A percentile compares a stretch with the other conserved stretches of the same genome.
phyloP scores from a whole-genome alignment of 2,329 filamentous ascomycete species.

The Colletotrichum higginsianum region DNA sequence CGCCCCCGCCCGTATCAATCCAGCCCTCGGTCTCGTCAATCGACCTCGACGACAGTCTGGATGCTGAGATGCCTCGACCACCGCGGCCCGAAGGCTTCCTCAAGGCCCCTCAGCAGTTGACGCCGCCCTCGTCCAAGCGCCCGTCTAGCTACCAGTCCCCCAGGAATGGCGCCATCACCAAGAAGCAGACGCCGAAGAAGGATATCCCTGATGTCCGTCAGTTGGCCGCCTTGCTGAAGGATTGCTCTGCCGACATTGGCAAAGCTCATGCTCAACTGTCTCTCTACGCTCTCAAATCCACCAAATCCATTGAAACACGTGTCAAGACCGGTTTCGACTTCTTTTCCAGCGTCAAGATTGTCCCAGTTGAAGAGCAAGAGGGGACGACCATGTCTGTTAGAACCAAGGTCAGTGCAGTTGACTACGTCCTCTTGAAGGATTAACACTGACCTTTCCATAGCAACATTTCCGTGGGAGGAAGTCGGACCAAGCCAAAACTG shows the following conservation, averaged over 20 bases:
- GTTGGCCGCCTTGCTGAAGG: conserved; percentile 29
- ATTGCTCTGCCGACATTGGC: conserved; percentile 60
- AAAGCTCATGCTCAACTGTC: conserved; percentile 62
- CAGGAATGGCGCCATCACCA: conserved; percentile 40
- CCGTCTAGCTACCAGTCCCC: conserved; percentile 48
- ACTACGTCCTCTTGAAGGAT: not conserved
- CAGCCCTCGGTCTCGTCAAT: conserved; percentile 35
- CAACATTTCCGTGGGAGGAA: conserved; percentile 62
- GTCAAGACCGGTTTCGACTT: conserved; percentile 61
- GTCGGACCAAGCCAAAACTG: conserved; percentile 56
- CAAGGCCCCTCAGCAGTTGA: conserved; percentile 31
- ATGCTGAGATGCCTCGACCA: conserved; percentile 38
- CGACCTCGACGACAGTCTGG: conserved; percentile 32
- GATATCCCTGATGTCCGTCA: conserved; percentile 59
- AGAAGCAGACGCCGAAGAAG: conserved; percentile 51
- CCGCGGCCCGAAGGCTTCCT: conserved; percentile 19
- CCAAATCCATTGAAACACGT: conserved; percentile 57
- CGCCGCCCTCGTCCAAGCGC: conserved; percentile 40
- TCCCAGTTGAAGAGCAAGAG: conserved; percentile 50
- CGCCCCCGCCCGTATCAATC: conserved; percentile 36
- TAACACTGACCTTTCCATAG: conserved; percentile 46
- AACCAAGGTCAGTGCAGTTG: conserved; percentile 60
- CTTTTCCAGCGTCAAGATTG: conserved; percentile 62
- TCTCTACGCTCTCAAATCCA: conserved; percentile 61
- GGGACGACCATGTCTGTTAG: conserved; percentile 63